These are phyloP conservation scores for Pythium rhizo-oryzae DNA, from an alignment of 352 stramenopile genomes.

Conservation along the genomic window DNA sequence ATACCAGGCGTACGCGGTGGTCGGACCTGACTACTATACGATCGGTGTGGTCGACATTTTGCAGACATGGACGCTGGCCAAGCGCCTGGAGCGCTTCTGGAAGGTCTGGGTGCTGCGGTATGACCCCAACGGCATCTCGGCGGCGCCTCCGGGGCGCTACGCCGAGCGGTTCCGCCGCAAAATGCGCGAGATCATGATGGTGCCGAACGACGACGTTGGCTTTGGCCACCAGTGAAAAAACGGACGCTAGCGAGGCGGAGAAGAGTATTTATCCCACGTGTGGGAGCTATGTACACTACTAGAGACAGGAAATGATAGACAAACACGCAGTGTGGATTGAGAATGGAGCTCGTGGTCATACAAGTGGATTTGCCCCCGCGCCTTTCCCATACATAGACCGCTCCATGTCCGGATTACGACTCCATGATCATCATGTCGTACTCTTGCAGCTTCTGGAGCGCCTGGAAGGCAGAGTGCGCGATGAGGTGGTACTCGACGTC, in stretches of 20 bases:
- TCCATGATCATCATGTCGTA: conserved; percentile 84
- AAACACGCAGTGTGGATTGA: no score
- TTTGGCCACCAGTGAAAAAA: conserved; percentile 40
- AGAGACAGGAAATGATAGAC: no score
- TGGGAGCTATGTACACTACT: neutral
- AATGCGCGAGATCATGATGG: conserved; percentile 86
- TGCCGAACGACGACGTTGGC: conserved; percentile 55
- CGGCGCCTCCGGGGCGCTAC: conserved; percentile 73
- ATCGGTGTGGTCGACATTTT: conserved; percentile 91
- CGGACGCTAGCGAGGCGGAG: neutral
- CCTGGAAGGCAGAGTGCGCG: conserved; percentile 70
- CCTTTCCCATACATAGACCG: no score
- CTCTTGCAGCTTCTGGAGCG: conserved; percentile 80
- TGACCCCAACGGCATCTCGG: conserved; percentile 76
- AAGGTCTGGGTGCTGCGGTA: conserved; percentile 80
- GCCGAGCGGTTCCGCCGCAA: conserved; percentile 81
- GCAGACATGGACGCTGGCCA: conserved; percentile 87
- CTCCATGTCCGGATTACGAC: conserved; percentile 30
- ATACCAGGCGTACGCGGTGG: conserved; percentile 72
- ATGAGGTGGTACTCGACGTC: conserved; percentile 76
- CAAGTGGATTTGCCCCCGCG: no score
- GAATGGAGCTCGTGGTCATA: no score
- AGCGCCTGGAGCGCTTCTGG: conserved; percentile 82
- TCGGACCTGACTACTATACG: conserved; percentile 88
- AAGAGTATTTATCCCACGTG: conserved; percentile 7